A percentile compares a stretch with the other conserved stretches of the same genome.
phyloP scores from a whole-genome alignment of 768 basidiomycete genomes.

The Chlorophyllum brunneum region DNA sequence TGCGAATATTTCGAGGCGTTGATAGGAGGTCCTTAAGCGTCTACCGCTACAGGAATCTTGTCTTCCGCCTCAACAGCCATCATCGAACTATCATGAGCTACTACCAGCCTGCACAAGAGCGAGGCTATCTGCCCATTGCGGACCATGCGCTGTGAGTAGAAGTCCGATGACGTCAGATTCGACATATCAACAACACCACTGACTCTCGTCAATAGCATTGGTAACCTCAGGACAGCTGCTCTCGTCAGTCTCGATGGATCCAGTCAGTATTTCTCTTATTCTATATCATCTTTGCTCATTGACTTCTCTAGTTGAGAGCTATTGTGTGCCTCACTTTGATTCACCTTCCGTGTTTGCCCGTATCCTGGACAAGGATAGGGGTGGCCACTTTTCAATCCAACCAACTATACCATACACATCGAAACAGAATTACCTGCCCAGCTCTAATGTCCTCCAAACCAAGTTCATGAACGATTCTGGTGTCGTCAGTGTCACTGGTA shows the following conservation, averaged over 20 bases:
- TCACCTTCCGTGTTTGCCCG: constrained; percentile 91
- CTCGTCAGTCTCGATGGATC: constrained; percentile 82
- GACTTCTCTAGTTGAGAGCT: constrained; percentile 70
- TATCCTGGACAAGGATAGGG: constrained; percentile 85
- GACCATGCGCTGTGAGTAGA: constrained; percentile 75
- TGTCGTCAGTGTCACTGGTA: constrained; percentile 80
- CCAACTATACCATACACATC: constrained; percentile 65
- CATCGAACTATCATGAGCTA: constrained; percentile 45
- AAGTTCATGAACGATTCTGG: constrained; percentile 91
- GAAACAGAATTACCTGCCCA: constrained; percentile 82
- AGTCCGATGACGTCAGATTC: constrained; percentile 1
- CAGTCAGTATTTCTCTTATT: constrained; percentile 37
- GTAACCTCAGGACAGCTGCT: constrained; percentile 81
- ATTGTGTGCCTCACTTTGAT: constrained; percentile 92
- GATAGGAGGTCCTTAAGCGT: constrained; percentile 6
- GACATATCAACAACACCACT: background rate
- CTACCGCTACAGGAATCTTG: constrained; percentile 1
- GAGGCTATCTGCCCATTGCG: constrained; percentile 71
- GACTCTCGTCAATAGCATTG: constrained; percentile 52
- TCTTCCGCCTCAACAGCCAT: constrained; percentile 9
- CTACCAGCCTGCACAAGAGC: constrained; percentile 45
- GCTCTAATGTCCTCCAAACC: constrained; percentile 83
- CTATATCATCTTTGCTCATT: background rate
- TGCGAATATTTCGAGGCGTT: constrained; percentile 10
- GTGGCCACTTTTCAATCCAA: constrained; percentile 90